Percentiles rank a stretch among this genome's conserved stretches.
phyloP scores from a whole-genome alignment of 352 stramenopile species.

The Phytophthora idaei region DNA sequence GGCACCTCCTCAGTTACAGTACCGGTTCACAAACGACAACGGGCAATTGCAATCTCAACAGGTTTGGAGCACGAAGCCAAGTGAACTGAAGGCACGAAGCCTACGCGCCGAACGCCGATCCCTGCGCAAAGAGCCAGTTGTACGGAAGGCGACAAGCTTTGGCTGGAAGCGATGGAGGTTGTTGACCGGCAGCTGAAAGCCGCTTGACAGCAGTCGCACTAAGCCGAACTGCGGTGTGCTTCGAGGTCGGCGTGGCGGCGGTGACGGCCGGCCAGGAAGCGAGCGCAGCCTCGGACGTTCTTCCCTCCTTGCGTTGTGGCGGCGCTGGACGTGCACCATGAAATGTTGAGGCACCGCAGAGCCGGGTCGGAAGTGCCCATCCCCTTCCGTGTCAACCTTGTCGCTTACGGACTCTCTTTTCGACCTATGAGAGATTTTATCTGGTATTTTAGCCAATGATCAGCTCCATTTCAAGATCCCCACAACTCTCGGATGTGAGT shows the following conservation, averaged over 20 bases:
- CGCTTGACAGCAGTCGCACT: background rate
- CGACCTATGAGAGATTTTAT: background rate
- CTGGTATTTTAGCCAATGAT: background rate
- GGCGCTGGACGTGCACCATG: conserved; percentile 10
- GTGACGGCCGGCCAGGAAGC: conserved; percentile 6
- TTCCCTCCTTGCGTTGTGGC: conserved; percentile 25
- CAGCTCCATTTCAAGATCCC: background rate
- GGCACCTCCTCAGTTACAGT: background rate
- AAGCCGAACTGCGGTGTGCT: conserved; percentile 9
- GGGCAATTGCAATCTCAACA: background rate
- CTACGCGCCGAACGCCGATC: background rate
- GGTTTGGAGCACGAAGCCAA: background rate
- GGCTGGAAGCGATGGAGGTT: background rate
- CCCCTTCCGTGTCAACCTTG: conserved; percentile 9
- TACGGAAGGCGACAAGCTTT: background rate
- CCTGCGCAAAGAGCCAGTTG: conserved; percentile 20
- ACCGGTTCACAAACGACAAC: background rate
- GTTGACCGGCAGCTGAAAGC: background rate
- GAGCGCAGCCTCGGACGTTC: conserved; percentile 7
- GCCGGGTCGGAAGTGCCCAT: conserved; percentile 7
- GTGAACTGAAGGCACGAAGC: background rate
- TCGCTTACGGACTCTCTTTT: conserved; percentile 10
- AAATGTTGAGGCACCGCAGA: background rate
- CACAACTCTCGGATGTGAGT: background rate
- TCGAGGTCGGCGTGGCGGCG: conserved; percentile 2